Evolutionary conservation across 2,329 filamentous ascomycete species (phyloP), one percentile per base, ranked within the genome.

Genomic region (Blastomyces silverae): DNA sequence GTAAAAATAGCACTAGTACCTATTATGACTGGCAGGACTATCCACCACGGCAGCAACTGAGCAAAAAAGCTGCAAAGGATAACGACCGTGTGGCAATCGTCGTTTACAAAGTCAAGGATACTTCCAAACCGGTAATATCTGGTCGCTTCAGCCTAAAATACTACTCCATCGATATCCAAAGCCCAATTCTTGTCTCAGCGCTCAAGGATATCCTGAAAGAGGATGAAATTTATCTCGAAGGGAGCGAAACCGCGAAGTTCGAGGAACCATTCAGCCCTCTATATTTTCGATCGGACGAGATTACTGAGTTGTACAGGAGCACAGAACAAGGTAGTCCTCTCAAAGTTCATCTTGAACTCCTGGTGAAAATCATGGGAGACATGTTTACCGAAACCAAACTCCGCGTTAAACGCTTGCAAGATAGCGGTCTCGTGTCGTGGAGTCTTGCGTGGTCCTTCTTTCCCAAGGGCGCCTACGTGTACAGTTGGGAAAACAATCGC

Each of bases 381-480:
- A 68, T 81, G 55, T 82, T 83, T 64, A 72, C 71, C 28, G 76
- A 76, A n/a, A 70, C 53, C 61, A 73, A 74, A 42, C 68, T 68
- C 59, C 79, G 78, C 67, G 70, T 75, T 15, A 72, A 72, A 6
- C 71, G 75, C 31, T 72, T 82, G 5, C 72, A 74, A 48, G 70
- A 71, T 1, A 75, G 73, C 37, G 74, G 74, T 0, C 75, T 82
- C 17, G 75, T 80, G 48, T 76, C 76, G 48, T 82, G 77, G 69
- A 72, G 74, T 42, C 72, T 76, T 0, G 77, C 77, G 28, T 83
- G 81, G 81, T 77, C 79, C 0, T 76, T 78, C 50, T 82, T 81
- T 68, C 78, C 79, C 10, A 73, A 72, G 13, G 72, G 72, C 25
- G 75, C 75, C 0, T 73, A 75, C 39, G 69, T 80, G 53, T 79